Base-by-base conservation (phyloP, 148 eudicot genomes). In the Simmondsia chinensis region DNA sequence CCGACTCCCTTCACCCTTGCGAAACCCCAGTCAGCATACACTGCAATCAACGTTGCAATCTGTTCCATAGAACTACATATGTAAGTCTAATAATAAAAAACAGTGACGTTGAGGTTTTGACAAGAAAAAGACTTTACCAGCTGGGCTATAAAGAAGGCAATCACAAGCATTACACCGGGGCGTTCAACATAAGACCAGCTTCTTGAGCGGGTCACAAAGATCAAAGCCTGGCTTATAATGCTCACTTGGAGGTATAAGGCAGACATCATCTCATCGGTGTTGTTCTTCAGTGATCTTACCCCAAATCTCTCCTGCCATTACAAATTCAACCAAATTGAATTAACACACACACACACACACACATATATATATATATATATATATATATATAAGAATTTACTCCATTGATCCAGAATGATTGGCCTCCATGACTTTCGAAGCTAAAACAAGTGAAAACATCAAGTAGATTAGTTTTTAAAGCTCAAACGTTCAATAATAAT, bases 161-260 rank as follows among this genome's bases (percentile, higher is more conserved):
- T 4, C 8, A 82, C 48, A 20, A 82, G 86, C 54, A 75, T 34
- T 18, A 66, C 29, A 20, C 93, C 93, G 8, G 93, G 93, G 15
- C 93, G 85, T 66, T 82, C 91, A 6, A 77, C 0, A 34, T 34
- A 74, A 32, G 91, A 82, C 66, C 66, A 82, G 43, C 91, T 65
- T 34, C 91, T 54, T 25, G 91, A 82, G 25, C 91, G 68, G 27
- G 91, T 82, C 10, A 82, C 91, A 18, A 82, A 82, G 61, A 82
- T 82, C 41, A 82, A 65, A 19, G 93, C 88, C 52, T 81, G 89
- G 48, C 93, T 82, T 5, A 82, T 65, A 29, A 82, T 77, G 50
- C 93, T 82, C 13, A 82, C 82, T 78, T 82, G 93, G 17, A 82
- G 82, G 63, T 82, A 82, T 10, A 82, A 61, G 43, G 93, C 93